Evolutionary conservation across 1,284 basidiomycete species (phyloP), one percentile per base, ranked within the genome.

Genomic region (Cutaneotrichosporon sp.): DNA sequence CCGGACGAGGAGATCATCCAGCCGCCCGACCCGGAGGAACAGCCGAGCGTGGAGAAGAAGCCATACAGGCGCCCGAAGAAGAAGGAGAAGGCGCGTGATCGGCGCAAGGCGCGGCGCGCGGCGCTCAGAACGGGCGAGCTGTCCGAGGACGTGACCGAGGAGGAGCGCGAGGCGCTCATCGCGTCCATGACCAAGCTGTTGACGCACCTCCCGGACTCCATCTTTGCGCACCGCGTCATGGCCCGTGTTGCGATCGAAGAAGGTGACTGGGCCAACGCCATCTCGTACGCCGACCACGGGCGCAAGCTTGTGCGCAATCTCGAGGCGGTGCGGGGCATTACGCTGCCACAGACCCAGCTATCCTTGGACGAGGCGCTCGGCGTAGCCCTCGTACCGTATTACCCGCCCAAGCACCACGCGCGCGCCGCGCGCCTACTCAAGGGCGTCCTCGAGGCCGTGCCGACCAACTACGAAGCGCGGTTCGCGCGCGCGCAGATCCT

Each of bases 341-440:
- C 75, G 20, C 68, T 55, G 3, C 35, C 37, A 35, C 71, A 68
- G 7, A 56, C 59, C 3, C 61, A 59, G 30, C 49, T 60, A 1
- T 69, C 71, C 0, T 55, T 76, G 12, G 74, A 76, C 30, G 67
- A 69, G 2, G 62, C 59, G 2, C 62, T 76, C 13, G 74, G 69
- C 39, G 61, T 73, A 1, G 85, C 88, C 4, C 79, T 96, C 15
- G 87, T 92, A 1, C 86, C 96, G 61, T 79, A 88, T 49, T 89
- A 84, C 72, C 84, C 93, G 10, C 94, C 94, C 0, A 91, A 92
- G 65, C 85, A 97, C 64, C 94, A 98, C 69, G 64, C 77, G 13
- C 83, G 85, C 41, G 93, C 94, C 1, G 76, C 85, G 26, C 76
- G 81, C 13, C 79, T 94, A 7, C 78, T 94, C 22, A 82, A 88